Evolutionary conservation across 768 basidiomycete species (phyloP).

Genomic region (Mycena vulgaris): DNA sequence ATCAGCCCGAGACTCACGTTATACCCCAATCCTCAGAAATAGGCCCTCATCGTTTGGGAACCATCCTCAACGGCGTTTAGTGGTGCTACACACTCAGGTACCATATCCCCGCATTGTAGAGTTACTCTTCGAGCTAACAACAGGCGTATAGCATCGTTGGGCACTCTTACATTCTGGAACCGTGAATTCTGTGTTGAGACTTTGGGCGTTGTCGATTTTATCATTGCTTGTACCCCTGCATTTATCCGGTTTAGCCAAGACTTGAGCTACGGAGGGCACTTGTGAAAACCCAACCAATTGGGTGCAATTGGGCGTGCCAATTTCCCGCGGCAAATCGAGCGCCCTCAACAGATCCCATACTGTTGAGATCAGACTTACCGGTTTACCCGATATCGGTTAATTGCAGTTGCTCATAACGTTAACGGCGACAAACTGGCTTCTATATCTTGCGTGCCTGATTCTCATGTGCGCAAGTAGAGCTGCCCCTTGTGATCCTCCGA

Average conservation of each 20-base stretch:
- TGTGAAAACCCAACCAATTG: not conserved
- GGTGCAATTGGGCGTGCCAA: too few species aligned
- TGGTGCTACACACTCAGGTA: not conserved
- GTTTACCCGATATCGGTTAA: too few species aligned
- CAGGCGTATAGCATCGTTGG: not conserved
- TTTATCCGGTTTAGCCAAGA: not conserved
- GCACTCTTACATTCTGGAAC: constrained; percentile 18
- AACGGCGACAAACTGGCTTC: too few species aligned
- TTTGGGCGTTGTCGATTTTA: constrained; percentile 7
- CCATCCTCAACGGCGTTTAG: constrained; percentile 16
- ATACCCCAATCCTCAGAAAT: not conserved
- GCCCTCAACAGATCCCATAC: not conserved
- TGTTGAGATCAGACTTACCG: too few species aligned
- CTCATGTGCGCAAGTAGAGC: too few species aligned
- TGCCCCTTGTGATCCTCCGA: too few species aligned
- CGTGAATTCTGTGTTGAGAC: constrained; percentile 11
- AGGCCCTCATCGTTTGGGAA: constrained; percentile 18
- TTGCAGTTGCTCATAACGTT: too few species aligned
- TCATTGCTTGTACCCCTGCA: constrained; percentile 3
- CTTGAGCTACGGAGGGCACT: not conserved
- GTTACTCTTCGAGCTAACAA: not conserved
- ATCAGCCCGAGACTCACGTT: not conserved
- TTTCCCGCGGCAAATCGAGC: too few species aligned
- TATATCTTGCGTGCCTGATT: too few species aligned
- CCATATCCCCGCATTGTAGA: not conserved